phyloP scores from a whole-genome alignment of 2,329 filamentous ascomycete genomes.

The Diaporthe capsici region DNA sequence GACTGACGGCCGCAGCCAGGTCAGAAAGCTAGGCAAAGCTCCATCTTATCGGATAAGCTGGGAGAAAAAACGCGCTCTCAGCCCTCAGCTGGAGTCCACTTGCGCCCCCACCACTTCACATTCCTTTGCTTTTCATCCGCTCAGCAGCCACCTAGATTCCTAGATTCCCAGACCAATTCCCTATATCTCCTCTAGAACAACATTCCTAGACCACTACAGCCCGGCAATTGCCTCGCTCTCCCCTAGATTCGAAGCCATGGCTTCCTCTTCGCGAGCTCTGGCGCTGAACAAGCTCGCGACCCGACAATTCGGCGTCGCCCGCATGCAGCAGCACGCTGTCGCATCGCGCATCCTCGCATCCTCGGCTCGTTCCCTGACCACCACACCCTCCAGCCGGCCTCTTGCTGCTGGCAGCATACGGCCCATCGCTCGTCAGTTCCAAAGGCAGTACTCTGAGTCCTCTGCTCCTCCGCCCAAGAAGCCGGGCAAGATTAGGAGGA shows the following conservation, averaged over 20 bases:
- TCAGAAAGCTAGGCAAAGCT: neutral
- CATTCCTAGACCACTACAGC: constrained; percentile 16
- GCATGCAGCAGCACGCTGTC: constrained; percentile 43
- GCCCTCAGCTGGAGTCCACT: constrained; percentile 2
- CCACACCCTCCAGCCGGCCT: constrained; percentile 41
- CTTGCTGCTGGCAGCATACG: constrained; percentile 45
- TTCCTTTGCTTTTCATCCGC: constrained; percentile 35
- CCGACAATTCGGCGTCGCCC: constrained; percentile 47
- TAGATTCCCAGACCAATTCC: constrained; percentile 16
- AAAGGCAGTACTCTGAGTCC: constrained; percentile 48
- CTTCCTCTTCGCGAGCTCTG: constrained; percentile 52
- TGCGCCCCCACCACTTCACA: constrained; percentile 18
- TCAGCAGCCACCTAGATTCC: constrained; percentile 1
- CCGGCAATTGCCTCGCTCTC: constrained; percentile 20
- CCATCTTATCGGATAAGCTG: constrained; percentile 35
- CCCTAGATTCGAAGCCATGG: constrained; percentile 48
- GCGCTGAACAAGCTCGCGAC: constrained; percentile 49
- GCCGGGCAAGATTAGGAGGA: constrained; percentile 73
- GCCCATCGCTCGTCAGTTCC: constrained; percentile 47
- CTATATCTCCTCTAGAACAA: neutral
- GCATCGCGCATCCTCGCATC: constrained; percentile 48
- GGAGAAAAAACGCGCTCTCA: constrained; percentile 40
- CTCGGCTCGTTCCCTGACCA: constrained; percentile 43
- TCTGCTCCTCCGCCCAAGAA: constrained; percentile 62
- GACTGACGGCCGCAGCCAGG: constrained; percentile 11